A percentile compares a stretch with the other conserved stretches of the same genome.
phyloP scores from a whole-genome alignment of 345 rosid species.

The Populus pruinosa region DNA sequence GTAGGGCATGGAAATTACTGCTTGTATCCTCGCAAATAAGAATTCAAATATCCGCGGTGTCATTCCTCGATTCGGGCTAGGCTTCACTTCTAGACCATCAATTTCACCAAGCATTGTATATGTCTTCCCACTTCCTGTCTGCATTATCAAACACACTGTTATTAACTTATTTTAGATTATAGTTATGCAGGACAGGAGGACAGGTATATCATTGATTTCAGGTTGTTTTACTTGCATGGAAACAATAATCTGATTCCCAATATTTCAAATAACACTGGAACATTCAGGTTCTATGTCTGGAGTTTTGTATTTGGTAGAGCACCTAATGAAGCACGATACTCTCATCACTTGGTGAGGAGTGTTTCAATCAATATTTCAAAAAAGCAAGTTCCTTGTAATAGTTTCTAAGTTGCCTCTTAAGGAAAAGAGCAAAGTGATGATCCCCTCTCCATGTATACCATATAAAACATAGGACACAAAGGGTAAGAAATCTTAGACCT shows the following conservation, averaged over 20 bases:
- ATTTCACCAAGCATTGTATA: constrained; percentile 89
- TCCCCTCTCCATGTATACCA: not conserved
- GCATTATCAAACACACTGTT: constrained; percentile 16
- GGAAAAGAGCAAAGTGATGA: not conserved
- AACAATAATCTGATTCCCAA: not conserved
- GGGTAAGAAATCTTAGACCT: not conserved
- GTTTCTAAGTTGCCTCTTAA: not conserved
- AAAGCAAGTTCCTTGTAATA: not conserved
- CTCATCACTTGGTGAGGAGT: not conserved
- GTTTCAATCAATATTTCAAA: not conserved
- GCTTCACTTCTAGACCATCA: constrained; percentile 72
- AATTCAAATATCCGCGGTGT: constrained; percentile 95
- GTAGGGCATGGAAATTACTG: constrained; percentile 45
- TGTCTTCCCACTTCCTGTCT: constrained; percentile 99
- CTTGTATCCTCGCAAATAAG: constrained; percentile 94
- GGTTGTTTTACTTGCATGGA: not conserved
- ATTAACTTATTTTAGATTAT: not conserved
- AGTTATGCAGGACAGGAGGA: not conserved
- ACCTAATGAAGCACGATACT: not conserved
- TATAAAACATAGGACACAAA: not conserved
- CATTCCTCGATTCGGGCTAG: constrained; percentile 85
- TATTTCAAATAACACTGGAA: not conserved
- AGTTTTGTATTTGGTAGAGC: not conserved
- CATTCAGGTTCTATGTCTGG: not conserved
- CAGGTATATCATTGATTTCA: not conserved